Percentiles rank a stretch among this genome's conserved stretches.
Conservation (phyloP, 495 filamentous ascomycete genomes). For the Platismatia glauca region DNA sequence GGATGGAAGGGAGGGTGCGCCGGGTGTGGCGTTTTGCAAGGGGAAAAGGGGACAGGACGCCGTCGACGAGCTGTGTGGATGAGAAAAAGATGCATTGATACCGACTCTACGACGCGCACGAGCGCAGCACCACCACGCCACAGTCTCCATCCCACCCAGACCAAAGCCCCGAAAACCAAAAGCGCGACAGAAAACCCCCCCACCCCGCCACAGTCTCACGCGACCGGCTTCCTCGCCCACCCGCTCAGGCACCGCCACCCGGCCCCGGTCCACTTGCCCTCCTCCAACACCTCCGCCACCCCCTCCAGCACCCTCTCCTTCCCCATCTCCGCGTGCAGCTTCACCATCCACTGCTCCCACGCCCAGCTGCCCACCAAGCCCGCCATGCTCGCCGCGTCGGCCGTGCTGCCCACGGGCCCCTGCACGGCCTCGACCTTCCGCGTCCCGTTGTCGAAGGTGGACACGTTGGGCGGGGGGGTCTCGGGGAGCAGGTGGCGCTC, state of each 20-base stretch:
- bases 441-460: conserved; percentile 36
- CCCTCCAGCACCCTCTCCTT: conserved; percentile 63
- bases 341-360: conserved; percentile 95
- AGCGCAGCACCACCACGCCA: too few species aligned
- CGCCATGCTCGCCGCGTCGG: conserved; percentile 62
- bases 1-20: too few species aligned
- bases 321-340: conserved; percentile 75
- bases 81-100: too few species aligned
- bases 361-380: conserved; percentile 80
- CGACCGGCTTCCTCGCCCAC: conserved; percentile 83
- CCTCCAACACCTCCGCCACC: conserved; percentile 71
- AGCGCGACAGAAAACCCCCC: too few species aligned
- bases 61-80: too few species aligned
- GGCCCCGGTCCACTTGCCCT: conserved; percentile 66
- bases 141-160: too few species aligned
- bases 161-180: too few species aligned
- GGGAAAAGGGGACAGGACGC: too few species aligned
- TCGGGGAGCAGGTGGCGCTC: conserved; percentile 37
- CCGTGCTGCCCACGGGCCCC: conserved; percentile 63
- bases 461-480: conserved; percentile 46
- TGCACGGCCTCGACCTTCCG: conserved; percentile 50
- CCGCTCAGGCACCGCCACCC: conserved; percentile 84
- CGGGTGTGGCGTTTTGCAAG: too few species aligned
- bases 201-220: too few species aligned
- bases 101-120: too few species aligned